Percentiles rank a stretch among this genome's conserved stretches.
Conservation (phyloP, 805 yeast genomes). For the Candida silvatica region DNA sequence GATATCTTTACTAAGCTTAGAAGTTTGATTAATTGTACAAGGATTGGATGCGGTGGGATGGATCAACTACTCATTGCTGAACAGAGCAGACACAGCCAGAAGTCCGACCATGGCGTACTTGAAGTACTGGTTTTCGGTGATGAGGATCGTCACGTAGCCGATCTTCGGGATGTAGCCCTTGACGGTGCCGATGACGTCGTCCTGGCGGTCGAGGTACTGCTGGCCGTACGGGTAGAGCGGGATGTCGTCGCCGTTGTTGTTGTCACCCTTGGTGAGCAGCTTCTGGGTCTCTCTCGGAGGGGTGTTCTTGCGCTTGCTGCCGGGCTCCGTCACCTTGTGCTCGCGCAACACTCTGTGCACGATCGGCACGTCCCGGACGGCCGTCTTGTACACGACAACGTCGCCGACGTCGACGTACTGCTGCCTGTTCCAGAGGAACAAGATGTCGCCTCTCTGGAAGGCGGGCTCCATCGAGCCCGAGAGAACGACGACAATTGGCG, state of each 20-base stretch:
- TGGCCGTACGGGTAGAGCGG: conserved; percentile 74
- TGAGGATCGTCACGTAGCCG: conserved; percentile 86
- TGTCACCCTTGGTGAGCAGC: conserved; percentile 91
- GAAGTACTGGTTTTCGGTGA: conserved; percentile 82
- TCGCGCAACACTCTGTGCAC: conserved; percentile 92
- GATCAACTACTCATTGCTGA: conserved; percentile 42
- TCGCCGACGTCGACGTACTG: conserved; percentile 70
- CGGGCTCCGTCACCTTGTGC: conserved; percentile 38
- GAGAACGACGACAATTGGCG: conserved; percentile 93
- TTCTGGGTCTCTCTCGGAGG: conserved; percentile 35
- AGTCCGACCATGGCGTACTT: conserved; percentile 71
- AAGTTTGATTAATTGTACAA: too few species aligned
- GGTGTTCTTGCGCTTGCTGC: conserved; percentile 5
- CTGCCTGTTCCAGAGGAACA: conserved; percentile 86
- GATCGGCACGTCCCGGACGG: conserved; percentile 80
- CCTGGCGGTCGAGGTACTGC: conserved; percentile 63
- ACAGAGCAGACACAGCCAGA: conserved; percentile 60
- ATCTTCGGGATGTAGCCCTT: conserved; percentile 82
- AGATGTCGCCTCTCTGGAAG: conserved; percentile 93
- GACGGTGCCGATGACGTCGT: conserved; percentile 86
- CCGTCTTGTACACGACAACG: conserved; percentile 83
- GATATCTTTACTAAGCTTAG: too few species aligned
- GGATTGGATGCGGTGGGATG: too few species aligned
- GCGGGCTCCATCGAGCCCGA: conserved; percentile 99
- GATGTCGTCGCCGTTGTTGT: conserved; percentile 86